Conservation (phyloP, 2,329 filamentous ascomycete genomes). For the Ceratocystis cubensis region DNA sequence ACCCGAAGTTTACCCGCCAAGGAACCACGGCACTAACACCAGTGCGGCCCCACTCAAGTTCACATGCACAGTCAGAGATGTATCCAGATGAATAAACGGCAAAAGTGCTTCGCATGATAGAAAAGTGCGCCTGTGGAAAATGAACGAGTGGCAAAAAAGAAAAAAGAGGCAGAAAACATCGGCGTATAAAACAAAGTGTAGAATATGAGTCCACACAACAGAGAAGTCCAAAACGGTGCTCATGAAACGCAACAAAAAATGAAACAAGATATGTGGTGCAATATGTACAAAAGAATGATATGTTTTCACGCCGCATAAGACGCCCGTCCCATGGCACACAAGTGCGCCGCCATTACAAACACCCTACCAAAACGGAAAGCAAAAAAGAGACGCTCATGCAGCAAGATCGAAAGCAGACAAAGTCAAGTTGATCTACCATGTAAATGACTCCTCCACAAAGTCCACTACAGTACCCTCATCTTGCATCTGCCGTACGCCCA, state of each 20-base stretch:
- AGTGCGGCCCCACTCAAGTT: background rate
- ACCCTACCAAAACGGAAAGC: background rate
- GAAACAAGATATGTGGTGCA: conserved; percentile 10
- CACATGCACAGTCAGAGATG: too few species aligned
- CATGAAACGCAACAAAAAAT: conserved; percentile 4
- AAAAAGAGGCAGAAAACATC: background rate
- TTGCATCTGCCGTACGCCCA: conserved; percentile 52
- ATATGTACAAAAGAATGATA: conserved; percentile 2
- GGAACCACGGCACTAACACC: background rate
- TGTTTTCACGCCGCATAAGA: background rate
- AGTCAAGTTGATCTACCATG: conserved; percentile 35
- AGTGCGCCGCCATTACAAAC: background rate
- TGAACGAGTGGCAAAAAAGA: background rate
- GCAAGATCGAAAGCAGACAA: background rate
- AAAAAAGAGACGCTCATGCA: conserved; percentile 2
- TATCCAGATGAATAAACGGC: too few species aligned
- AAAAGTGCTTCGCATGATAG: too few species aligned
- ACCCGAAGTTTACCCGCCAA: background rate
- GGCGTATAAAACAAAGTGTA: background rate
- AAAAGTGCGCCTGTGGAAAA: too few species aligned
- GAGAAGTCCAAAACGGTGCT: background rate
- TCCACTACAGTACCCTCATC: conserved; percentile 51
- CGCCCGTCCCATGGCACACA: background rate
- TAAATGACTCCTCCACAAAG: conserved; percentile 68
- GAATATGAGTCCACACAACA: background rate